These are phyloP conservation scores for Gypsophila paniculata DNA, from an alignment of 179 eudicot species.

Conservation along the genomic window DNA sequence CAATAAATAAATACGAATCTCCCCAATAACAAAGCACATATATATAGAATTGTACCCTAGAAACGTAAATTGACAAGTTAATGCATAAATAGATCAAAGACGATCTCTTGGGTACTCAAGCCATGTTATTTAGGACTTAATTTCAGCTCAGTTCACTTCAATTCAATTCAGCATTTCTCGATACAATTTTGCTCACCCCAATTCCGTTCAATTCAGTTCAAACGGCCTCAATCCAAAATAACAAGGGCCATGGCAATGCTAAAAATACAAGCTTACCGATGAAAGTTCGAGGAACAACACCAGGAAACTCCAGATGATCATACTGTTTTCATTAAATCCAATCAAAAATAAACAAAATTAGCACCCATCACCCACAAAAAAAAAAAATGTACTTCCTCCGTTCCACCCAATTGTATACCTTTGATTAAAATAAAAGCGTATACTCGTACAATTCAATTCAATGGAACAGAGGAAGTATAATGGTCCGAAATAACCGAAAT, in stretches of 20 bases:
- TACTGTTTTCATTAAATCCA: slow-evolving; percentile 45
- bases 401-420: too few relatives aligned
- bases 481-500: neutral
- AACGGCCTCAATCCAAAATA: too few relatives aligned
- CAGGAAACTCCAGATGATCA: slow-evolving; percentile 98
- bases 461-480: too few relatives aligned
- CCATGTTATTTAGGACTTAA: too few relatives aligned
- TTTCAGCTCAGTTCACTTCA: too few relatives aligned
- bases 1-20: neutral
- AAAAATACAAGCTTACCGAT: slow-evolving; percentile 43
- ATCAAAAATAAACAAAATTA: too few relatives aligned
- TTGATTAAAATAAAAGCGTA: too few relatives aligned
- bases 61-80: neutral
- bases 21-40: neutral
- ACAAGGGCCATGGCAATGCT: neutral
- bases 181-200: too few relatives aligned
- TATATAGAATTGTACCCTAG: neutral
- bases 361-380: neutral
- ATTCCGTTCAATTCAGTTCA: too few relatives aligned
- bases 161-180: too few relatives aligned
- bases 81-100: neutral
- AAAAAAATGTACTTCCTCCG: neutral
- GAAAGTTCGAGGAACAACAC: slow-evolving; percentile 97
- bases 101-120: too few relatives aligned
- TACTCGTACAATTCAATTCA: too few relatives aligned